Conservation (phyloP, 495 filamentous ascomycete species). For the Daldinia childiae region DNA sequence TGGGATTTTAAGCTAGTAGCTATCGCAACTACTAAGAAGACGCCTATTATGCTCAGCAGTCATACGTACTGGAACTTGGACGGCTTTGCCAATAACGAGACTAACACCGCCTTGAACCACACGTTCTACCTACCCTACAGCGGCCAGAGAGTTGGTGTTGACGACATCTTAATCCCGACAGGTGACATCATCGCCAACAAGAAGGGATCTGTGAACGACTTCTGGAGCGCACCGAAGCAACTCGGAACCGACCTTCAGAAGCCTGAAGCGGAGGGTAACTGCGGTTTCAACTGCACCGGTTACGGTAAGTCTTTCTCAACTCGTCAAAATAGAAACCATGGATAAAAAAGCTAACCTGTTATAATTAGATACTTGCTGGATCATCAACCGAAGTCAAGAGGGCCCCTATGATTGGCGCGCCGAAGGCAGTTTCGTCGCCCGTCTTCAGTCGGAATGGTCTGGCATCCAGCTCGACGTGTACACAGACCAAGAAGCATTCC, state of each 20-base stretch:
- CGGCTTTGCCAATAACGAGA: constrained; percentile 72
- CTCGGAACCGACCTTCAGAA: constrained; percentile 72
- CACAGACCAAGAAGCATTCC: constrained; percentile 79
- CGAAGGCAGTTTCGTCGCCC: constrained; percentile 65
- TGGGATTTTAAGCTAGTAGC: constrained; percentile 67
- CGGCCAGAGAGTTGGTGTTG: constrained; percentile 73
- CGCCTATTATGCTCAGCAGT: constrained; percentile 72
- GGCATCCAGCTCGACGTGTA: constrained; percentile 78
- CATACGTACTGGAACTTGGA: constrained; percentile 90
- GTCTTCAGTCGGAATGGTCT: constrained; percentile 68
- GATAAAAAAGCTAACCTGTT: constrained; percentile 8
- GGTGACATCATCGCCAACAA: constrained; percentile 74
- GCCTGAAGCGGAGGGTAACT: constrained; percentile 65
- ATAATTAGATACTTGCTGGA: constrained; percentile 61
- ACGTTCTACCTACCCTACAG: constrained; percentile 76
- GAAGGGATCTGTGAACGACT: constrained; percentile 73
- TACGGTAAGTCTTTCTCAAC: constrained; percentile 65
- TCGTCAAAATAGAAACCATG: neutral
- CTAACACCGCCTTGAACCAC: constrained; percentile 73
- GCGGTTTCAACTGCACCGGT: constrained; percentile 77
- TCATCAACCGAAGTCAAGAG: constrained; percentile 56
- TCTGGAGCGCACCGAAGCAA: constrained; percentile 76
- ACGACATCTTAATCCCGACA: constrained; percentile 80
- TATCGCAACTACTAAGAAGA: constrained; percentile 64
- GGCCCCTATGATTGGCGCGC: constrained; percentile 67